Evolutionary conservation across 2,329 filamentous ascomycete genomes (phyloP).

Genomic region (Colletotrichum sp.): DNA sequence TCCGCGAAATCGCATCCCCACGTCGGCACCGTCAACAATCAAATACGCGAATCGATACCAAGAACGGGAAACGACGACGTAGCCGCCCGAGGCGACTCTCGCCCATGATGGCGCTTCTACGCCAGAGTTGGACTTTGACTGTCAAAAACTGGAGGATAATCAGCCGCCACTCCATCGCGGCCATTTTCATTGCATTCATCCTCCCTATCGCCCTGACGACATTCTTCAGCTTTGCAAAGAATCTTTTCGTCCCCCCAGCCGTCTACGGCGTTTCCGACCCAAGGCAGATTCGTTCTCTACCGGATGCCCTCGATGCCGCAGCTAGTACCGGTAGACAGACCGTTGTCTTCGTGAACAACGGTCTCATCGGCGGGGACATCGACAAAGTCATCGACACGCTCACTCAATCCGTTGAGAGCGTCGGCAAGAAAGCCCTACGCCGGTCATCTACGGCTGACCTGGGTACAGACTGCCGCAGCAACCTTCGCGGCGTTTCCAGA

Average conservation of each 20-base stretch:
- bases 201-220: slow-evolving; percentile 63
- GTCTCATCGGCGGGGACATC: slow-evolving; percentile 72
- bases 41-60: background rate
- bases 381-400: slow-evolving; percentile 72
- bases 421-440: slow-evolving; percentile 61
- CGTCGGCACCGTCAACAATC: background rate
- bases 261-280: slow-evolving; percentile 74
- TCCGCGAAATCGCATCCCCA: background rate
- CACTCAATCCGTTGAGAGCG: slow-evolving; percentile 58
- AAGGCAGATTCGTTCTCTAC: slow-evolving; percentile 66
- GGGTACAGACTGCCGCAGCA: slow-evolving; percentile 65
- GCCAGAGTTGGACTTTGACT: slow-evolving; percentile 66
- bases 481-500: slow-evolving; percentile 68
- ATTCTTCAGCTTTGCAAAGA: slow-evolving; percentile 75
- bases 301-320: slow-evolving; percentile 65
- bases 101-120: slow-evolving; percentile 54
- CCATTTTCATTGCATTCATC: slow-evolving; percentile 61
- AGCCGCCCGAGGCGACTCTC: background rate
- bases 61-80: background rate
- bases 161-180: slow-evolving; percentile 58
- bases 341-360: slow-evolving; percentile 81
- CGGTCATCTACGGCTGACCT: slow-evolving; percentile 63
- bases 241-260: slow-evolving; percentile 81
- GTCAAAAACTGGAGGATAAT: slow-evolving; percentile 68
- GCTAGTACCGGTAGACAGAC: slow-evolving; percentile 64